Conservation (phyloP, 2,329 filamentous ascomycete species). For the Exophiala spinifera region DNA sequence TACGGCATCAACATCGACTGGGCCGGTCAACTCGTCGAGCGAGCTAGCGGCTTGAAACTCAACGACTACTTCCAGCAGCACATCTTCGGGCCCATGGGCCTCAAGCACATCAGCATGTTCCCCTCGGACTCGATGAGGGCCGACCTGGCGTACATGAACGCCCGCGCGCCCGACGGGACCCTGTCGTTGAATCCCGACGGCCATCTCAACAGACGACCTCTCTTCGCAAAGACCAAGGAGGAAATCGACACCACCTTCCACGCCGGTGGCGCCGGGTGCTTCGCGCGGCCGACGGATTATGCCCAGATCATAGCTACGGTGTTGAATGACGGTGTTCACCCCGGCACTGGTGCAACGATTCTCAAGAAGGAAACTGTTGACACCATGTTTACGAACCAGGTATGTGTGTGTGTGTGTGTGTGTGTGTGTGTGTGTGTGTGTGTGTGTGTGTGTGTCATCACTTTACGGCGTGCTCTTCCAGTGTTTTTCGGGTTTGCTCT, state of each 20-base stretch:
- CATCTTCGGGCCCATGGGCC: constrained; percentile 48
- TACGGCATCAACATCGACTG: constrained; percentile 59
- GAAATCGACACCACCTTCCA: constrained; percentile 55
- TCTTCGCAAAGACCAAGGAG: constrained; percentile 44
- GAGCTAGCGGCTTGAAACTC: constrained; percentile 43
- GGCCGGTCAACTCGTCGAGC: constrained; percentile 51
- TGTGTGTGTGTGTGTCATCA: no score
- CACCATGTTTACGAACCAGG: constrained; percentile 63
- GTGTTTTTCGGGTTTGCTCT: constrained; percentile 56
- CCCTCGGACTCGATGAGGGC: constrained; percentile 53
- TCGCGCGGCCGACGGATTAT: constrained; percentile 60
- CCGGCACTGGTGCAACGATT: constrained; percentile 54
- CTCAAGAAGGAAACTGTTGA: constrained; percentile 58
- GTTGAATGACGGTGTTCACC: constrained; percentile 62
- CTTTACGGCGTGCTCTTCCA: no score
- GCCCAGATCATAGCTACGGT: constrained; percentile 57
- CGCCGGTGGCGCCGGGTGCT: constrained; percentile 62
- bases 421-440: no score
- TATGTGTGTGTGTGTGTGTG: no score
- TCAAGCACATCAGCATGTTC: constrained; percentile 56
- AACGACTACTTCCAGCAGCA: constrained; percentile 51
- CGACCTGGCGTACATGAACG: constrained; percentile 58
- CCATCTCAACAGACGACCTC: constrained; percentile 49
- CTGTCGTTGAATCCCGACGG: constrained; percentile 39
- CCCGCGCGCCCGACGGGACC: constrained; percentile 47